Evolutionary conservation across 768 basidiomycete genomes (phyloP).

Genomic region (Rhodotorula kratochvilovae): DNA sequence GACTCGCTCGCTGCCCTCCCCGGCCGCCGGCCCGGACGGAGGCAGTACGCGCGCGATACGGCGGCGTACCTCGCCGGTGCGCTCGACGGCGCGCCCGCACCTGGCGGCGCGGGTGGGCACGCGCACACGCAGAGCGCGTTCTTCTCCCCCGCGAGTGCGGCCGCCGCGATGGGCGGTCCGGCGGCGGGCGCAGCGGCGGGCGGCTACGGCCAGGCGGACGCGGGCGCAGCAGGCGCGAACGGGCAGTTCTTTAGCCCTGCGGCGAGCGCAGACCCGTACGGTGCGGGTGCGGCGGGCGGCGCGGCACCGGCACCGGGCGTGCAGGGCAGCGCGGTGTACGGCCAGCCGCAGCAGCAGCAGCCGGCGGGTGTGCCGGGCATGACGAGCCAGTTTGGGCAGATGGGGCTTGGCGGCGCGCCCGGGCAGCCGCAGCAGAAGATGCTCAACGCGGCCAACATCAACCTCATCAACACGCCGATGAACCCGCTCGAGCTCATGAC

Average conservation of each 20-base stretch:
- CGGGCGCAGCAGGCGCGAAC: neutral
- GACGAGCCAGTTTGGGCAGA: slow-evolving; percentile 78
- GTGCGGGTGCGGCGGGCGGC: neutral
- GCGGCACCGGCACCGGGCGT: slow-evolving; percentile 4
- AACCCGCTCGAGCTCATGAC: slow-evolving; percentile 74
- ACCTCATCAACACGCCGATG: slow-evolving; percentile 85
- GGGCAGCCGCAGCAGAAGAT: slow-evolving; percentile 31
- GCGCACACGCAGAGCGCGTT: slow-evolving; percentile 30
- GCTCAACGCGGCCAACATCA: slow-evolving; percentile 61
- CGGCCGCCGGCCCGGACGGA: neutral
- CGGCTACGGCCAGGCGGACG: neutral
- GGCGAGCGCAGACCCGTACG: neutral
- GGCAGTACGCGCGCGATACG: slow-evolving; percentile 35
- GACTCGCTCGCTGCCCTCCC: slow-evolving; percentile 11
- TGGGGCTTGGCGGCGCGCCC: slow-evolving; percentile 58
- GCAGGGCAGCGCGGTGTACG: slow-evolving; percentile 14
- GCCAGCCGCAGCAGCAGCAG: slow-evolving; percentile 45
- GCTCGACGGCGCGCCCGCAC: neutral
- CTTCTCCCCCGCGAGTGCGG: slow-evolving; percentile 30
- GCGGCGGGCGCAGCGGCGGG: neutral
- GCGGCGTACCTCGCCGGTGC: slow-evolving; percentile 34
- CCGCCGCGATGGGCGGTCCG: neutral
- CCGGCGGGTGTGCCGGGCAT: slow-evolving; percentile 50
- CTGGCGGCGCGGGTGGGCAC: slow-evolving; percentile 12
- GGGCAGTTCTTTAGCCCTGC: slow-evolving; percentile 27